phyloP scores from a whole-genome alignment of 2,329 filamentous ascomycete genomes.

The Aspergillaceae sp. region DNA sequence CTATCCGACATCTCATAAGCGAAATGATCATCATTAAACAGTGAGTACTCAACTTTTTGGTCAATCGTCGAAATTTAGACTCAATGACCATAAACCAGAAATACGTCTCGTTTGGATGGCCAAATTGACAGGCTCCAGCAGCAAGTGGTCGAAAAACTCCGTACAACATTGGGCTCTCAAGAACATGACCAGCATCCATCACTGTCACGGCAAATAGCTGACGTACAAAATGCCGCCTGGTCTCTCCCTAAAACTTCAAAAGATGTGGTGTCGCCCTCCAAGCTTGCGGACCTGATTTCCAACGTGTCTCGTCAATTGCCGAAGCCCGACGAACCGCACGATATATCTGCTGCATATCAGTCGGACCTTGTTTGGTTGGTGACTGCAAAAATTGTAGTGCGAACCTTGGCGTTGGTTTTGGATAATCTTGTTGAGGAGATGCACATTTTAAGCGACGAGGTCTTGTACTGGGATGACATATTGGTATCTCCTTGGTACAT shows the following conservation, averaged over 20 bases:
- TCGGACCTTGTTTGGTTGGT: slow-evolving; percentile 83
- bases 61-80: background rate
- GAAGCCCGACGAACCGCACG: slow-evolving; percentile 13
- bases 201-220: slow-evolving; percentile 39
- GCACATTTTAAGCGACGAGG: slow-evolving; percentile 71
- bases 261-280: slow-evolving; percentile 51
- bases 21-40: background rate
- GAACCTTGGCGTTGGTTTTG: slow-evolving; percentile 74
- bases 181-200: slow-evolving; percentile 14
- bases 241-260: slow-evolving; percentile 61
- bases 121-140: slow-evolving; percentile 52
- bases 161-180: slow-evolving; percentile 3
- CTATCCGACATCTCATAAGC: no score
- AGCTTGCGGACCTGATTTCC: slow-evolving; percentile 54
- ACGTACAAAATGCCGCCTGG: slow-evolving; percentile 61
- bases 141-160: slow-evolving; percentile 13
- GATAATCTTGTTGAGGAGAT: slow-evolving; percentile 73
- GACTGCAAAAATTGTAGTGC: slow-evolving; percentile 83
- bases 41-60: background rate
- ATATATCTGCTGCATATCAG: slow-evolving; percentile 47
- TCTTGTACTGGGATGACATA: slow-evolving; percentile 94
- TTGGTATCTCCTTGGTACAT: slow-evolving; percentile 69
- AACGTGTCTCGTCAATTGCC: slow-evolving; percentile 28
- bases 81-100: slow-evolving; percentile 29
- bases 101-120: slow-evolving; percentile 49